These are phyloP conservation scores for Thalassiosira profunda DNA, from an alignment of 108 stramenopile genomes.

Conservation along the genomic window DNA sequence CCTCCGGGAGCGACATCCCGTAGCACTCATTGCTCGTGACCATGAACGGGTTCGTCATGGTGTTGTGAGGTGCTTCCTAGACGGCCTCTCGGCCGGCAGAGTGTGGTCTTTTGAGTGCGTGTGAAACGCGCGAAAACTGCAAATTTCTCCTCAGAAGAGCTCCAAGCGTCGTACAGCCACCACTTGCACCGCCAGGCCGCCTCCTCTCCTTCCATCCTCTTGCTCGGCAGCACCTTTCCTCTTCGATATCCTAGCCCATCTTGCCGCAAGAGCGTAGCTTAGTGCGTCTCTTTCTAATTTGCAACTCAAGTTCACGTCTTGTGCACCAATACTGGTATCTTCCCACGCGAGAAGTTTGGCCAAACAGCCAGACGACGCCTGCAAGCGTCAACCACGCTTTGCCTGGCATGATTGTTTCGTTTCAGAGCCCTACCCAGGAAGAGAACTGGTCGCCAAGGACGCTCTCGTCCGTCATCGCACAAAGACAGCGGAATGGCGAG, in stretches of 20 bases:
- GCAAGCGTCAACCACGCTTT: no score
- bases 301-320: no score
- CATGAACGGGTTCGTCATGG: slow-evolving; percentile 52
- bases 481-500: slow-evolving; percentile 19
- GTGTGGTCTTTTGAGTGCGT: neutral
- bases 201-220: neutral
- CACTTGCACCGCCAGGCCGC: slow-evolving; percentile 9
- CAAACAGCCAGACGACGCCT: no score
- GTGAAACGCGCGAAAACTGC: neutral
- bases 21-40: slow-evolving; percentile 59
- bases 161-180: neutral
- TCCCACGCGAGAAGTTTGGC: no score
- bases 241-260: neutral
- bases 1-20: slow-evolving; percentile 39
- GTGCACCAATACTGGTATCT: no score
- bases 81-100: neutral
- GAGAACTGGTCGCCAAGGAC: no score
- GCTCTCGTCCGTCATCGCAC: neutral
- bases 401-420: no score
- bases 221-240: neutral
- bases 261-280: no score
- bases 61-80: neutral
- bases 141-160: neutral
- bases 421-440: no score
- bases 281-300: no score